These are phyloP conservation scores for Candida insectorum DNA, from an alignment of 805 yeast species.

Conservation along the genomic window DNA sequence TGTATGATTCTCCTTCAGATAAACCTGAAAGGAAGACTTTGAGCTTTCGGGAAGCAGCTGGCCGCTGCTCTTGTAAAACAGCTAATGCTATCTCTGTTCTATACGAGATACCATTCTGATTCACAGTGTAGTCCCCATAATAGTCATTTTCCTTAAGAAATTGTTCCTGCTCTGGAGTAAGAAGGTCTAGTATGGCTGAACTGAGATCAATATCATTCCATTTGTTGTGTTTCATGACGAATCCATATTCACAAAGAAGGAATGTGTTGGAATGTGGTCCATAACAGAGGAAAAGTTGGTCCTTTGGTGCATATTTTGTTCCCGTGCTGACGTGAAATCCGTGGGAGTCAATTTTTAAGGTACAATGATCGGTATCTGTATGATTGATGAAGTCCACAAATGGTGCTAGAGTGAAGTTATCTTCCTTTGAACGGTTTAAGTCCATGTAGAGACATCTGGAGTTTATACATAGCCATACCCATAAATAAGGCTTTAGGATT, in stretches of 20 bases:
- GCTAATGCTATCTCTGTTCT: conserved; percentile 77
- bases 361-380: conserved; percentile 49
- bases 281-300: conserved; percentile 71
- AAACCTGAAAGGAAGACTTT: conserved; percentile 44
- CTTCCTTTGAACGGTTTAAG: conserved; percentile 47
- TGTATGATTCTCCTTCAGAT: conserved; percentile 52
- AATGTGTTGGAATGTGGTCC: conserved; percentile 89
- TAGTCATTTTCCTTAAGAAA: conserved; percentile 55
- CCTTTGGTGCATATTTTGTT: conserved; percentile 27
- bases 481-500: conserved; percentile 21
- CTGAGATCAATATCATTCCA: conserved; percentile 75
- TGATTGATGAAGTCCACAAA: conserved; percentile 88
- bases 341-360: conserved; percentile 38
- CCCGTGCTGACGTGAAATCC: conserved; percentile 52
- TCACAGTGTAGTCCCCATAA: conserved; percentile 71
- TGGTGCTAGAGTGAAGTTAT: conserved; percentile 89
- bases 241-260: conserved; percentile 84
- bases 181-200: conserved; percentile 33
- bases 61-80: conserved; percentile 36
- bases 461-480: conserved; percentile 87
- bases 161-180: conserved; percentile 31
- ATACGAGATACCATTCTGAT: conserved; percentile 53
- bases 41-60: conserved; percentile 28
- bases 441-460: conserved; percentile 86
- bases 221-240: conserved; percentile 51